Base-by-base conservation (phyloP, 345 rosid genomes). In the Brassica juncea region DNA sequence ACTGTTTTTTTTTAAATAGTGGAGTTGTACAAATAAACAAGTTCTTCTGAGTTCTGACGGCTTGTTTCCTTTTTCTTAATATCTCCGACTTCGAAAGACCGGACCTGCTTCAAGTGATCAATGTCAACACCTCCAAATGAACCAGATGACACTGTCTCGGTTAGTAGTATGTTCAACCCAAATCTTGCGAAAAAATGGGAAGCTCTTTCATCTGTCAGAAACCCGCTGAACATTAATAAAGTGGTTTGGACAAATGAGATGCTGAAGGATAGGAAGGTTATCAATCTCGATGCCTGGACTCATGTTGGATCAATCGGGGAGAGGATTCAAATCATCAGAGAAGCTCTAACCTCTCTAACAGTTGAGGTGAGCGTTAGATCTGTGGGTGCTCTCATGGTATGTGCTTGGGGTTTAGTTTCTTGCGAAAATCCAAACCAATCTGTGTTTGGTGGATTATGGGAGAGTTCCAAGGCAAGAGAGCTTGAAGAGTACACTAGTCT, bases 361-460 rank as follows among this genome's bases (percentile, higher is more conserved):
- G 1, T 0, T 10, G 32, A 59, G 32, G 32, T 59, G n/a, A 59
- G 64, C 25, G 0, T 23, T 59, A 59, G 64, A 59, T 59, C 64
- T 25, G 64, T 59, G 64, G 64, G 64, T 59, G 31, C n/a, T 59
- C 15, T 59, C 64, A 59, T 59, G 64, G 32, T 59, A 23, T 59
- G 64, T 59, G 32, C 64, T 25, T 59, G 64, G 64, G 64, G 64
- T 52, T 52, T 52, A 52, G 57, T 5, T 5, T 52, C 57, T 5
- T 5, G 21, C 5, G 57, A 52, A n/a, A 52, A 52, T 52, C 57
- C 57, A 2, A 52, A 52, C 8, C 3, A n/a, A n/a, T n/a, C 57
- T 52, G 21, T 52, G 57, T 52, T 52, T 49, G 55, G 55, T 49
- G 55, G 55, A 49, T 49, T 49, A 49, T 49, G 55, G 55, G 55